phyloP scores from a whole-genome alignment of 768 basidiomycete species.

The Dacryopinax spathularia region DNA sequence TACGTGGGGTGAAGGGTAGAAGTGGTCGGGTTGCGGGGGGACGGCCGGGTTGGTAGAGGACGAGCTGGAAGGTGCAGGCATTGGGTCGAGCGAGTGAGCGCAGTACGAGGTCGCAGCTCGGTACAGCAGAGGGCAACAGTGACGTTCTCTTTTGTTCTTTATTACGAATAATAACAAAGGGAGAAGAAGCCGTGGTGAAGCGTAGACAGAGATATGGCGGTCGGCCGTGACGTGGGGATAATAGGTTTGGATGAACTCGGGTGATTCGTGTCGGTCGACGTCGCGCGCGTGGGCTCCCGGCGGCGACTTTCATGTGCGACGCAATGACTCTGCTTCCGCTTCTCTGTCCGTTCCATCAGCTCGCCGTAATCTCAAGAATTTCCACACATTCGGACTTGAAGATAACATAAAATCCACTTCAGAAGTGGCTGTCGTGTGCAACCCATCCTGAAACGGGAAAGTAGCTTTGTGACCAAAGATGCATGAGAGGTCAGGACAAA shows the following conservation, averaged over 20 bases:
- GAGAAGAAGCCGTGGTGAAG: neutral
- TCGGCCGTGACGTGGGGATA: neutral
- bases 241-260: neutral
- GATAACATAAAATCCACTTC: too few species aligned
- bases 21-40: conserved; percentile 58
- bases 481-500: too few species aligned
- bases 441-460: neutral
- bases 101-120: too few species aligned
- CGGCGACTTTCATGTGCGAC: neutral
- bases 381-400: too few species aligned
- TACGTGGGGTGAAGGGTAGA: conserved; percentile 31
- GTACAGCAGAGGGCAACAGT: too few species aligned
- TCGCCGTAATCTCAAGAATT: too few species aligned
- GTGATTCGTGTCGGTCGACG: neutral
- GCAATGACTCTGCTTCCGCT: neutral
- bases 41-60: neutral
- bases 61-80: neutral
- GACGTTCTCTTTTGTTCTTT: too few species aligned
- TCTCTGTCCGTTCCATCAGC: neutral
- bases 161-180: neutral
- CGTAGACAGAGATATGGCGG: too few species aligned
- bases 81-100: too few species aligned
- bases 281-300: neutral
- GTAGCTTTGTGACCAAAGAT: too few species aligned
- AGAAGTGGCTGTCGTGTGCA: too few species aligned